Base-by-base conservation (phyloP, 371 early-diverging fungal species). In the Catenaria anguillulae region DNA sequence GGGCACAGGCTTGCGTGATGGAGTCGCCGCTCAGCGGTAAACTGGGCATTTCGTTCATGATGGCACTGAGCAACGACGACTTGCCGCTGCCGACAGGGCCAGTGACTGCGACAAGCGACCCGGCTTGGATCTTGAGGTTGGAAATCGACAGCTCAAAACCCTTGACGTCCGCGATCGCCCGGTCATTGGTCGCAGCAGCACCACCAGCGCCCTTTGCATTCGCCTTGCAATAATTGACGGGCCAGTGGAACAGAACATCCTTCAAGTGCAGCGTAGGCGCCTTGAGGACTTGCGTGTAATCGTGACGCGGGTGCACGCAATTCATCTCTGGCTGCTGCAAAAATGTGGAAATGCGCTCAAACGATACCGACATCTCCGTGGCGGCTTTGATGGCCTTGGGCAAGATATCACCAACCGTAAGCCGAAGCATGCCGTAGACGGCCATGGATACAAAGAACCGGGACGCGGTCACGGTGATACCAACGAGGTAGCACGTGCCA, bases 41-140 rank as follows among this genome's bases (percentile, higher is more conserved):
- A 17, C 40, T 26, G 12, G 55, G 60, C 74, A 73, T 70, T 55
- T 73, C 74, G 19, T 71, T 68, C 33, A 73, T 55, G 3, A 73
- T 23, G 5, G 71, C 73, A 31, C 62, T 48, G 26, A 68, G 34
- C 33, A 75, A 60, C 17, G 60, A 70, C 13, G 80, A 71, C 60
- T 83, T 83, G 24, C 83, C 69, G 45, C 21, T 64, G 36, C 79
- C 82, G 55, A 74, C 74, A 33, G 72, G 66, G 15, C 79, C 79
- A 62, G 71, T 63, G 26, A 80, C 48, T n/a, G 71, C 75, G 6
- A 56, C 35, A 12, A 71, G 62, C 21, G 29, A 24, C 26, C 69
- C 66, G 24, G 46, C 43, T 10, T 56, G 37, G 24, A 69, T 34
- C 17, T 19, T 31, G 35, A 63, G 33, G 24, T 19, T 4, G 40